Percentiles rank a stretch among this genome's conserved stretches.
Conservation (phyloP, 441 rosid genomes). For the Kokia cookei region DNA sequence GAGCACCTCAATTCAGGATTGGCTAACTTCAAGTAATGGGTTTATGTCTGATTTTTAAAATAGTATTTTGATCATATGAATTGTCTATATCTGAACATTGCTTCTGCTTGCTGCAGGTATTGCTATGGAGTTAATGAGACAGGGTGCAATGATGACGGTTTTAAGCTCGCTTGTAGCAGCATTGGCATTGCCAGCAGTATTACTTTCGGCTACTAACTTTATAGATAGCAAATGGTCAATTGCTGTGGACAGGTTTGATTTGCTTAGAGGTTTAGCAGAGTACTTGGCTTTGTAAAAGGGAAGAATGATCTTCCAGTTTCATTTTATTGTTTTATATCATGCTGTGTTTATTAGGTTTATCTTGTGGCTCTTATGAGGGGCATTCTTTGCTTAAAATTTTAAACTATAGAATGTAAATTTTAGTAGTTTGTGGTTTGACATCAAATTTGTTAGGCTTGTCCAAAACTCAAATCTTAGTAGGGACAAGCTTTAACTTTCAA, state of each 20-base stretch:
- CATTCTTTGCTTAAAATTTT: not conserved
- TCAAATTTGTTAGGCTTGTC: not conserved
- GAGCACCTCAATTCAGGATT: slow-evolving; percentile 92
- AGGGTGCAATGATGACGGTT: slow-evolving; percentile 92
- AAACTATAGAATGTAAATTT: not conserved
- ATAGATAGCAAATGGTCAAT: slow-evolving; percentile 87
- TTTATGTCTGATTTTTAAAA: slow-evolving; percentile 15
- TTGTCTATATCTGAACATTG: slow-evolving; percentile 9
- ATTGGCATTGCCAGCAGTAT: slow-evolving; percentile 79
- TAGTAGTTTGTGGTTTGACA: not conserved
- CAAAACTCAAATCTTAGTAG: not conserved
- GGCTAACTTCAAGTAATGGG: slow-evolving; percentile 91
- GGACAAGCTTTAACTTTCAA: not conserved
- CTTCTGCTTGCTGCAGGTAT: slow-evolving; percentile 39
- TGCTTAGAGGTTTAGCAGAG: slow-evolving; percentile 11
- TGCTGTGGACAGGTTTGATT: slow-evolving; percentile 72
- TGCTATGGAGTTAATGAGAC: slow-evolving; percentile 72
- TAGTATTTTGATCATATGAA: not conserved
- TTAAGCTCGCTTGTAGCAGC: slow-evolving; percentile 67
- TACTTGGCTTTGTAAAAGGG: slow-evolving; percentile 4
- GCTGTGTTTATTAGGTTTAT: not conserved
- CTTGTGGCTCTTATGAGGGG: not conserved
- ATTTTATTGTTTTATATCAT: not conserved
- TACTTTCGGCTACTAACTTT: slow-evolving; percentile 68
- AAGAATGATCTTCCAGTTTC: slow-evolving; percentile 6